Percentiles rank a stretch among this genome's conserved stretches.
Conservation (phyloP, 495 filamentous ascomycete genomes). For the Eremomyces bilateralis region DNA sequence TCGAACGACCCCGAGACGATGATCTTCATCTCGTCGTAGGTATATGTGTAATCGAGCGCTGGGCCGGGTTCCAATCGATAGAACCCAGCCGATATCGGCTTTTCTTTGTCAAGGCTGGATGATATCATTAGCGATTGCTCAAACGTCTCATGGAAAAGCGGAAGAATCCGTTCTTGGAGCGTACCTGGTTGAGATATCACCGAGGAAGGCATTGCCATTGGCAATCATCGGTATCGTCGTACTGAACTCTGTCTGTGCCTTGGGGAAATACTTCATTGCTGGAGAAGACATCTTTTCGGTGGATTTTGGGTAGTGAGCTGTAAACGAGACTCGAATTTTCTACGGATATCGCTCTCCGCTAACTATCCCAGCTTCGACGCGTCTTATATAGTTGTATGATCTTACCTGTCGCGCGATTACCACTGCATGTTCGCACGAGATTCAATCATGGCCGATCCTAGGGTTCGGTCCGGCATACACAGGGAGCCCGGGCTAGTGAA, state of each 20-base stretch:
- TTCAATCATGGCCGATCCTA: no score
- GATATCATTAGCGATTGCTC: no score
- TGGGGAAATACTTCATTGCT: conserved; percentile 29
- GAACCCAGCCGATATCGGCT: conserved; percentile 46
- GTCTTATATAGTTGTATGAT: no score
- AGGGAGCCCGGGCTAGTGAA: no score
- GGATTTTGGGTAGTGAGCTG: background rate
- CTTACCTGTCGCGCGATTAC: no score
- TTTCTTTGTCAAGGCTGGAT: conserved; percentile 29
- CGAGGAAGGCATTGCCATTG: conserved; percentile 53
- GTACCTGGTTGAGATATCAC: conserved; percentile 40
- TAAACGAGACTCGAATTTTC: no score
- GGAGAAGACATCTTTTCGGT: conserved; percentile 5
- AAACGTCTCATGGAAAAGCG: background rate
- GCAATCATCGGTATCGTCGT: conserved; percentile 52
- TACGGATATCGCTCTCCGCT: no score
- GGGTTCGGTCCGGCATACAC: no score
- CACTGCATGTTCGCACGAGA: no score
- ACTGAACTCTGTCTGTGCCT: conserved; percentile 40
- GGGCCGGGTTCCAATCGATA: conserved; percentile 57
- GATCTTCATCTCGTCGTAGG: conserved; percentile 64
- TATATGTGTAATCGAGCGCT: conserved; percentile 51
- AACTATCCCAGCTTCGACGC: no score
- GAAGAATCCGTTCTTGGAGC: no score
- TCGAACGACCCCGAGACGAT: conserved; percentile 58